Conservation (phyloP, 169 alveolate species). For the Plasmodium knowlesi region DNA sequence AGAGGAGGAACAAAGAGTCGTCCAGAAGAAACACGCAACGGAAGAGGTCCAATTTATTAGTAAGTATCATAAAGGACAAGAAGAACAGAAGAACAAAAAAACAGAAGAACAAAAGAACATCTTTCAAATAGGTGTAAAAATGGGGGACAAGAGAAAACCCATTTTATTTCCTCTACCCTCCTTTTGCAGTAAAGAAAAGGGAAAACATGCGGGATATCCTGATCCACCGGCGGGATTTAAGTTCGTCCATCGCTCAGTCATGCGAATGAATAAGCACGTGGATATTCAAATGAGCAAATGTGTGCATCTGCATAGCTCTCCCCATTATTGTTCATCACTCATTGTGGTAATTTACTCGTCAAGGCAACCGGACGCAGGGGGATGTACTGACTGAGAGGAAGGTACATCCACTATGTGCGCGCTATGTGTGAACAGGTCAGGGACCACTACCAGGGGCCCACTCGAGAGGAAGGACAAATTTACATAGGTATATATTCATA, state of each 20-base stretch:
- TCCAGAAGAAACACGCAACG: conserved; percentile 6
- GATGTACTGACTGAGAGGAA: conserved; percentile 57
- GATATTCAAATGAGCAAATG: not conserved
- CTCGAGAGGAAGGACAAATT: not conserved
- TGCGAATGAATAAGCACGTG: not conserved
- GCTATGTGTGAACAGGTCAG: not conserved
- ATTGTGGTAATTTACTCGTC: not conserved
- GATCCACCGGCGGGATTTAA: conserved; percentile 36
- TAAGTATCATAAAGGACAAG: not conserved
- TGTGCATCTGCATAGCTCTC: not conserved
- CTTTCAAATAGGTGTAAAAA: not conserved
- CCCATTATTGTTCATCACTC: not conserved
- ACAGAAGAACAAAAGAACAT: not conserved
- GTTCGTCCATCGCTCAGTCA: not conserved
- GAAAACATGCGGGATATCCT: conserved; percentile 53
- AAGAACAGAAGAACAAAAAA: not conserved
- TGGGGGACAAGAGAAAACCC: not conserved
- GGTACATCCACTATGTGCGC: not conserved
- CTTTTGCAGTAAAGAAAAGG: conserved; percentile 47
- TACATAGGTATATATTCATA: not conserved
- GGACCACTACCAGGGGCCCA: not conserved
- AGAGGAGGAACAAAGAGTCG: conserved; percentile 16
- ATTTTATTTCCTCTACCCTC: not conserved
- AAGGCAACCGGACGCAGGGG: conserved; percentile 57
- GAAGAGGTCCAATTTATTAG: conserved; percentile 59